Base-by-base conservation (phyloP, 2,329 filamentous ascomycete species). In the Exophiala phaeomuriformis region DNA sequence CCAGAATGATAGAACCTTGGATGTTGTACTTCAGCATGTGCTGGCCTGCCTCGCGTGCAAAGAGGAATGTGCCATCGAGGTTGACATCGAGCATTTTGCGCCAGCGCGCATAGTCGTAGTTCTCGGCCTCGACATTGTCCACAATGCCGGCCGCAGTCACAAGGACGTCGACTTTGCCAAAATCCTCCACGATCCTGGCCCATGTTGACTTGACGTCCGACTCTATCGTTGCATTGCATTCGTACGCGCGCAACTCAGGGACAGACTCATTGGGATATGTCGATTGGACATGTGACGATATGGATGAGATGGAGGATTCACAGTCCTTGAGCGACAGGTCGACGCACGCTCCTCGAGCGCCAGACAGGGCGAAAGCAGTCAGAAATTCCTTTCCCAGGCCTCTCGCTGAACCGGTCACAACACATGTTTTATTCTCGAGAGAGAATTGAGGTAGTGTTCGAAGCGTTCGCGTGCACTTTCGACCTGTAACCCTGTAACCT, bases 31-130 rank as follows among this genome's bases (percentile, higher is more conserved):
- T 60, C 8, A 69, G 63, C 66, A 70, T 68, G 43, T 69, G 65
- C 54, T 63, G 87, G 32, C 90, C 91, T 5, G 95, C 85, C 3
- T 81, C 82, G 28, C 84, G 85, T 2, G 90, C 88, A 67, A 91
- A 95, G 35, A 95, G 77, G 69, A 94, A 96, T 51, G 90, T 95
- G 27, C 91, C 91, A 65, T 68, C 61, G 10, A 71, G 55, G 50
- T 70, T 70, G 40, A 70, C 60, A 41, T 68, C 67, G 47, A 70
- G 49, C 64, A 70, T 68, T 44, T 66, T 65, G 32, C 65, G 64
- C 64, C 67, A 69, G 5, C 63, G 59, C 29, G 66, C 62, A 59
- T 62, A 68, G 5, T 63, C 57, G 43, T 68, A 69, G 36, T 68
- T 64, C 57, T 69, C 67, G 40, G 64, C 65, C 39, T 65, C 64